Evolutionary conservation across 202 grass and related monocot species (phyloP).

Genomic region (Musa balbisiana): DNA sequence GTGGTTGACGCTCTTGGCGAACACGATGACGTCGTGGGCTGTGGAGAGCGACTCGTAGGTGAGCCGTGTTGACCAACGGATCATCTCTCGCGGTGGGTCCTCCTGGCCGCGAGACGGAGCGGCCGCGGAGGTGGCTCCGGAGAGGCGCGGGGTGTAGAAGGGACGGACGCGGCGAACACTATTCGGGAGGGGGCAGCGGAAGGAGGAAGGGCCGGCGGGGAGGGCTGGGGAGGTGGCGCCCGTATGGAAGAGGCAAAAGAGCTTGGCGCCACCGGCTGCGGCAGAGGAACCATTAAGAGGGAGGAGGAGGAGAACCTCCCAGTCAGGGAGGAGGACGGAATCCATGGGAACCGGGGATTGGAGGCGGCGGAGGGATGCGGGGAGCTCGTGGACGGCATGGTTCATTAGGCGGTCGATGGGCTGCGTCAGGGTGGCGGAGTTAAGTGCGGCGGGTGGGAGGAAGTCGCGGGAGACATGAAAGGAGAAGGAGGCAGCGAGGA

Average conservation of each 20-base stretch:
- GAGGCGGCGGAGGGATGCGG: background rate
- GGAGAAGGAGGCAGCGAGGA: slow-evolving; percentile 1
- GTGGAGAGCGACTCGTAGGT: slow-evolving; percentile 45
- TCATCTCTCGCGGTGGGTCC: slow-evolving; percentile 28
- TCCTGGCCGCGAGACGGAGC: background rate
- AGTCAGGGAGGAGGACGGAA: slow-evolving; percentile 52
- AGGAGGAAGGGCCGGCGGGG: slow-evolving; percentile 12
- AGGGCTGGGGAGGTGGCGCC: slow-evolving; percentile 33
- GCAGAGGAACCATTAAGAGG: background rate
- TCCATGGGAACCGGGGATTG: background rate
- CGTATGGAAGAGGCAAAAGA: slow-evolving; percentile 34
- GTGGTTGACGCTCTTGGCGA: slow-evolving; percentile 16
- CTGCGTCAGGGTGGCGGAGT: background rate
- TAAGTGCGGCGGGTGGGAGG: background rate
- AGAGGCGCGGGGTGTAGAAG: background rate
- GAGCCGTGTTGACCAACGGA: slow-evolving; percentile 38
- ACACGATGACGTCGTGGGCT: slow-evolving; percentile 3
- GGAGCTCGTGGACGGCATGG: slow-evolving; percentile 17
- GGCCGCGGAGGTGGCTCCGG: background rate
- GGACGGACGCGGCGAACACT: slow-evolving; percentile 27
- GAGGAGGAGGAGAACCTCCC: slow-evolving; percentile 56
- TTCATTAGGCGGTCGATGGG: background rate
- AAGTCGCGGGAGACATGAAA: background rate
- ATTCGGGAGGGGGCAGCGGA: slow-evolving; percentile 28
- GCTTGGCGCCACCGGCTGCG: background rate